phyloP scores from a whole-genome alignment of 2,329 filamentous ascomycete species.

The Sphaceloma murrayae region DNA sequence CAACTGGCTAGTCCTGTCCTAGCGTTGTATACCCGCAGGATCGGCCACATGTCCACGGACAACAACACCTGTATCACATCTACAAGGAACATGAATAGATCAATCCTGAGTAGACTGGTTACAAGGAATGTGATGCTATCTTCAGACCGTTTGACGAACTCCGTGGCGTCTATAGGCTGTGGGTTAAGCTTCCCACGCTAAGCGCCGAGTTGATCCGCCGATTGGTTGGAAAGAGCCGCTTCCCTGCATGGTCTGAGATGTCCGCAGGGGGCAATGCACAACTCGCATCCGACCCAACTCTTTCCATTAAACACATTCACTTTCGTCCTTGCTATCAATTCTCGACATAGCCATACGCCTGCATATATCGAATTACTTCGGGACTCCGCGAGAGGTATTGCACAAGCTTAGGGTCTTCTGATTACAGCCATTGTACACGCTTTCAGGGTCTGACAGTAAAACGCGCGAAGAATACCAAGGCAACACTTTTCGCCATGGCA shows the following conservation, averaged over 20 bases:
- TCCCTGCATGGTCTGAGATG: constrained; percentile 13
- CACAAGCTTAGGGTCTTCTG: neutral
- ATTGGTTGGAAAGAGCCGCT: constrained; percentile 6
- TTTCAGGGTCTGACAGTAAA: neutral
- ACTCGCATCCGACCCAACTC: neutral
- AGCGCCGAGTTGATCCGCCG: neutral
- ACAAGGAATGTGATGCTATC: neutral
- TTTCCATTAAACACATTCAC: constrained; percentile 6
- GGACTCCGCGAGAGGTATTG: too few relatives aligned
- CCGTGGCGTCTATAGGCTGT: neutral
- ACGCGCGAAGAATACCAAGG: neutral
- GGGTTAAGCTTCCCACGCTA: constrained; percentile 13
- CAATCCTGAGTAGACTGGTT: neutral
- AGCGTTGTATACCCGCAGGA: too few relatives aligned
- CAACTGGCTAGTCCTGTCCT: too few relatives aligned
- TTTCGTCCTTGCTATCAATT: constrained; percentile 6
- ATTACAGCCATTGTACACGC: neutral
- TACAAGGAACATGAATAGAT: neutral
- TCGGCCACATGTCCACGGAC: too few relatives aligned
- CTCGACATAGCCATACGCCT: constrained; percentile 2
- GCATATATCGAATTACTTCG: neutral
- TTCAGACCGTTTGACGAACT: neutral
- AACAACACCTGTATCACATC: too few relatives aligned
- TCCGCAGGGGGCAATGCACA: constrained; percentile 13
- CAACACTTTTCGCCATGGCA: constrained; percentile 17